Conservation (phyloP, 2,329 filamentous ascomycete genomes). For the Fusarium setosum region DNA sequence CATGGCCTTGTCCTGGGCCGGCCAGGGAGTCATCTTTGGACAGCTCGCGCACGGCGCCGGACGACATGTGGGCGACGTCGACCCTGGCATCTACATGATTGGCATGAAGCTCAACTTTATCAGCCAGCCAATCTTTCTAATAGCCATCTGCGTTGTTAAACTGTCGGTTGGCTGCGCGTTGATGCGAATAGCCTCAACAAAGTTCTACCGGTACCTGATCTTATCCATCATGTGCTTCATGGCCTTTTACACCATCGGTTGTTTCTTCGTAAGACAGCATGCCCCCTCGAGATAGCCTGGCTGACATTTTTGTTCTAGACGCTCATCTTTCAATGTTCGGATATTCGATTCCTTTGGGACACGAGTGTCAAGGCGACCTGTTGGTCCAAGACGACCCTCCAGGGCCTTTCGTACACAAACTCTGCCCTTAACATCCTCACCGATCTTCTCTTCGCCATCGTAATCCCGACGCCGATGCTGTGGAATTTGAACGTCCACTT, state of each 20-base stretch:
- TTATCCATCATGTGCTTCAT: conserved; percentile 52
- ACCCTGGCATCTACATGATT: conserved; percentile 44
- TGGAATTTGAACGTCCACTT: conserved; percentile 54
- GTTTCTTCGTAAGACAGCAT: conserved; percentile 48
- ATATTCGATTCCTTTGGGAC: conserved; percentile 60
- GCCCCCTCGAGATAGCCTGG: accelerated
- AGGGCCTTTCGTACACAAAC: conserved; percentile 57
- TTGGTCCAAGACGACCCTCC: conserved; percentile 53
- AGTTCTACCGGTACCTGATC: conserved; percentile 50
- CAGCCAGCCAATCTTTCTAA: conserved; percentile 57
- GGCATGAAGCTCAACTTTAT: conserved; percentile 57
- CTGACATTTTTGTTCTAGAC: conserved; percentile 44
- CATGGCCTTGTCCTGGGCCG: conserved; percentile 49
- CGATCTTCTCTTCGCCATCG: conserved; percentile 52
- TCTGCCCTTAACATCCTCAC: conserved; percentile 49
- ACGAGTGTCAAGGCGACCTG: conserved; percentile 51
- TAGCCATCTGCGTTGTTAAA: conserved; percentile 55
- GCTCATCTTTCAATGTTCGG: conserved; percentile 59
- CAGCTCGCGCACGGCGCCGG: conserved; percentile 58
- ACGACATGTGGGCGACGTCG: conserved; percentile 56
- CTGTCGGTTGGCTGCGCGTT: conserved; percentile 55
- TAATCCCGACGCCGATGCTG: conserved; percentile 53
- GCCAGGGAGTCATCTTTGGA: conserved; percentile 53
- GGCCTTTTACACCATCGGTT: conserved; percentile 45
- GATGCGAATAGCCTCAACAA: conserved; percentile 52